phyloP scores from a whole-genome alignment of 306 rosid species.

The Gastrolobium bilobum region DNA sequence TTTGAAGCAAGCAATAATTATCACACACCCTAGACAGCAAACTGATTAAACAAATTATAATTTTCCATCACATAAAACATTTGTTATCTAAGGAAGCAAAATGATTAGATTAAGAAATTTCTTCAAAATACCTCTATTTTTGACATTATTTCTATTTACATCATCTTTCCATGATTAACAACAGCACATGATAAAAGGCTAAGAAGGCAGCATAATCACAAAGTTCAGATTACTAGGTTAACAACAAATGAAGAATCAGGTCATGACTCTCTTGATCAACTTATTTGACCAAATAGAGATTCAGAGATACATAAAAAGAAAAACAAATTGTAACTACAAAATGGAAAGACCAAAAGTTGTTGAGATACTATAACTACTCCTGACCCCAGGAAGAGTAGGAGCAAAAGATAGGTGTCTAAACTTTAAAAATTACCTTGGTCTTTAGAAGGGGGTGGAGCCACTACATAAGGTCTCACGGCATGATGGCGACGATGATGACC shows the following conservation, averaged over 20 bases:
- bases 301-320: slow-evolving; percentile 20
- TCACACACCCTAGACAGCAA: not conserved
- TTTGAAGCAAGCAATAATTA: slow-evolving; percentile 23
- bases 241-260: not conserved
- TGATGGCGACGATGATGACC: slow-evolving; percentile 59
- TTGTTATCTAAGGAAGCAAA: slow-evolving; percentile 19
- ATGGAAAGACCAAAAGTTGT: not conserved
- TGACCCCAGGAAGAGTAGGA: not conserved
- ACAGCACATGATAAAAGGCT: not conserved
- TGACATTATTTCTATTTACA: slow-evolving; percentile 11
- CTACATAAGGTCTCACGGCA: slow-evolving; percentile 55
- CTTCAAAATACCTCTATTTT: slow-evolving; percentile 22
- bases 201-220: slow-evolving; percentile 16
- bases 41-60: too few species aligned
- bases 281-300: slow-evolving; percentile 37
- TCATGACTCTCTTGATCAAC: slow-evolving; percentile 20
- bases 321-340: slow-evolving; percentile 11
- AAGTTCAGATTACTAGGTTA: slow-evolving; percentile 33
- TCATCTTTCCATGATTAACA: slow-evolving; percentile 10
- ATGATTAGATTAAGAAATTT: slow-evolving; percentile 5
- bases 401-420: slow-evolving; percentile 20
- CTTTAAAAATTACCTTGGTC: slow-evolving; percentile 67
- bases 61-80: not conserved
- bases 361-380: slow-evolving; percentile 31
- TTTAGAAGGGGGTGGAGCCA: slow-evolving; percentile 80